Evolutionary conservation across 192 early-diverging fungal genomes (phyloP), one percentile per base, ranked within the genome.

Genomic region (Funneliformis geosporum): DNA sequence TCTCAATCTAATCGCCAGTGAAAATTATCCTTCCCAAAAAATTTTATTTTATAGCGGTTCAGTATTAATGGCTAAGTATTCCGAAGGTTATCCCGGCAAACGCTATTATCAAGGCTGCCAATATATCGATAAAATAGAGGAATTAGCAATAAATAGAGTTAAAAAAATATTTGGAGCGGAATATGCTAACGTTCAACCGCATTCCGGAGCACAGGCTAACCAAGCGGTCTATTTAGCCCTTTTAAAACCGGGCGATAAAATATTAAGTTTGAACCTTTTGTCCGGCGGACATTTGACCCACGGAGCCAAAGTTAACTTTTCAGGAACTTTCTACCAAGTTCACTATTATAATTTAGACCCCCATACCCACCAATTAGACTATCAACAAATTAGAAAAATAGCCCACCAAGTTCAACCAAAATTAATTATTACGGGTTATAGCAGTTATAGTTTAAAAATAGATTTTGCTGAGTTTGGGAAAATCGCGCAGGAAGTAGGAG

Each of bases 391-490:
- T 68, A 38, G 25, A 23, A 39, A 68, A 68, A 68, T 18, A 2
- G 66, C 66, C 40, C 66, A 68, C 33, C 33, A 1, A 21, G 38
- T 40, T 16, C 1, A 68, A 28, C 66, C 66, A 43, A 68, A 68
- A 68, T 68, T 68, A 18, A 68, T 68, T 68, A 68, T 68, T 68
- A 11, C 66, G 1, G 66, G 66, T 68, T 68, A 68, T 68, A 68
- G 66, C 27, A 38, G 25, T 68, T 68, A 68, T 38, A 68, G 66
- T 68, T 28, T 68, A 68, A 68, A 68, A 68, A 42, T 68, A 6
- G 40, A 68, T 68, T 68, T 68, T 68, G 33, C 33, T 21, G 39
- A 68, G 14, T 68, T 68, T 68, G 2, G 66, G 2, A 2, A 68
- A 39, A 68, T 68, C 1, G n/a, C 66, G 8, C 2, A 39, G 8